Percentiles rank a stretch among this genome's conserved stretches.
These are phyloP conservation scores for Pythium guiyangense DNA, from an alignment of 352 stramenopile genomes.

Conservation along the genomic window DNA sequence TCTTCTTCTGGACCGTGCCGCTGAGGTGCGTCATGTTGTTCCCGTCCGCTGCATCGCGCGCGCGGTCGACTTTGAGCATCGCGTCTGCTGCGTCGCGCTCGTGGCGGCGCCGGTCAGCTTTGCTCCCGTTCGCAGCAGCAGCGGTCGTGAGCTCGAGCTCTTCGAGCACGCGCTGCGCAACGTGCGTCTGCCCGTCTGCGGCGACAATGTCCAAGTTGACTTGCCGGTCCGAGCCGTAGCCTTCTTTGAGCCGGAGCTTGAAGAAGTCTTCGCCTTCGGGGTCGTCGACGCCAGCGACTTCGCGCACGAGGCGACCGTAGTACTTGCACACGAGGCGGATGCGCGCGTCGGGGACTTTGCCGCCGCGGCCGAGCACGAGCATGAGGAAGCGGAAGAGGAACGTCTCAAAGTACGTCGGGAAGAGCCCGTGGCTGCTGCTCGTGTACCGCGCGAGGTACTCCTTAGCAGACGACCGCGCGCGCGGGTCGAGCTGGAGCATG, in stretches of 20 bases:
- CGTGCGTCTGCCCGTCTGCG: constrained; percentile 43
- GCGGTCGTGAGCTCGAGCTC: constrained; percentile 49
- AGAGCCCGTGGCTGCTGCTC: constrained; percentile 34
- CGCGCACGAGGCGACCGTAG: constrained; percentile 88
- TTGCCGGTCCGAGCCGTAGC: constrained; percentile 70
- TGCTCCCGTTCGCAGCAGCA: constrained; percentile 26
- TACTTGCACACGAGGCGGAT: constrained; percentile 92
- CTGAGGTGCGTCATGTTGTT: constrained; percentile 71
- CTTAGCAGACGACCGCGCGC: constrained; percentile 73
- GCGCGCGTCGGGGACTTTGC: constrained; percentile 88
- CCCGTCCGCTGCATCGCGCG: constrained; percentile 59
- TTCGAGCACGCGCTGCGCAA: constrained; percentile 74
- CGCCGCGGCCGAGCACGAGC: constrained; percentile 70
- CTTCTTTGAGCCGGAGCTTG: constrained; percentile 75
- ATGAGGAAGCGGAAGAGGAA: constrained; percentile 90
- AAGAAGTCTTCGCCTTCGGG: constrained; percentile 89
- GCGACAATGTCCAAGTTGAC: constrained; percentile 38
- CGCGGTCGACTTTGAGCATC: constrained; percentile 43
- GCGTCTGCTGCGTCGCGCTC: constrained; percentile 11
- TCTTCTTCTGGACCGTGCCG: constrained; percentile 72
- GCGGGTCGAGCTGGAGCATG: constrained; percentile 93
- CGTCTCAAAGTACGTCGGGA: constrained; percentile 83
- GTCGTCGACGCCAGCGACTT: constrained; percentile 91
- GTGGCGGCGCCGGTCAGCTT: not conserved
- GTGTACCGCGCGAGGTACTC: constrained; percentile 91